Percentiles rank a stretch among this genome's conserved stretches.
phyloP scores from a whole-genome alignment of 2,329 filamentous ascomycete genomes.

The Trichoderma breve region DNA sequence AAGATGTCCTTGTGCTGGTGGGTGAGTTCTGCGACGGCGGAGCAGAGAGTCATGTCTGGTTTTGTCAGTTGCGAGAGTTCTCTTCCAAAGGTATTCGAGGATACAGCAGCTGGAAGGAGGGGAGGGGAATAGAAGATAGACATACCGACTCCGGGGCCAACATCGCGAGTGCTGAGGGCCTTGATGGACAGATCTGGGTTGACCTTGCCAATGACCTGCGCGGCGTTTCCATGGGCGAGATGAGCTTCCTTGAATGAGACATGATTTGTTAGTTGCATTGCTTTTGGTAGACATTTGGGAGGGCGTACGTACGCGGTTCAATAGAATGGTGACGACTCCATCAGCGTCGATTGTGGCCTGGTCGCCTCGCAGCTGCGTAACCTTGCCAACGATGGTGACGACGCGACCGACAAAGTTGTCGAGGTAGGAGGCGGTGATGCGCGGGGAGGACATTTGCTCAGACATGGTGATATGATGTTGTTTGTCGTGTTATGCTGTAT shows the following conservation, averaged over 20 bases:
- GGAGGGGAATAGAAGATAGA: conserved; percentile 24
- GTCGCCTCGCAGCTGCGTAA: conserved; percentile 77
- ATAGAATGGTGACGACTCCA: conserved; percentile 69
- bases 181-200: conserved; percentile 70
- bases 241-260: conserved; percentile 60
- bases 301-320: conserved; percentile 64
- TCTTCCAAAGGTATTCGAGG: neutral
- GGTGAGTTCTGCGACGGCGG: conserved; percentile 80
- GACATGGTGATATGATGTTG: conserved; percentile 50
- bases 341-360: conserved; percentile 76
- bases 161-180: conserved; percentile 66
- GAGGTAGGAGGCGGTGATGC: conserved; percentile 78
- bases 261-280: neutral
- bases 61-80: neutral
- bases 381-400: conserved; percentile 83
- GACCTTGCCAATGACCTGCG: conserved; percentile 79
- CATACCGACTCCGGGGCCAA: conserved; percentile 68
- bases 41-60: conserved; percentile 71
- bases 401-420: conserved; percentile 70
- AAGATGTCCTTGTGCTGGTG: conserved; percentile 82
- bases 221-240: conserved; percentile 65
- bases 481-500: neutral
- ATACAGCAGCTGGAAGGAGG: too few species aligned
- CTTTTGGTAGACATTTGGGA: neutral
- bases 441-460: conserved; percentile 68